Conservation (phyloP, 805 yeast species). For the Lipomyces yamadae region DNA sequence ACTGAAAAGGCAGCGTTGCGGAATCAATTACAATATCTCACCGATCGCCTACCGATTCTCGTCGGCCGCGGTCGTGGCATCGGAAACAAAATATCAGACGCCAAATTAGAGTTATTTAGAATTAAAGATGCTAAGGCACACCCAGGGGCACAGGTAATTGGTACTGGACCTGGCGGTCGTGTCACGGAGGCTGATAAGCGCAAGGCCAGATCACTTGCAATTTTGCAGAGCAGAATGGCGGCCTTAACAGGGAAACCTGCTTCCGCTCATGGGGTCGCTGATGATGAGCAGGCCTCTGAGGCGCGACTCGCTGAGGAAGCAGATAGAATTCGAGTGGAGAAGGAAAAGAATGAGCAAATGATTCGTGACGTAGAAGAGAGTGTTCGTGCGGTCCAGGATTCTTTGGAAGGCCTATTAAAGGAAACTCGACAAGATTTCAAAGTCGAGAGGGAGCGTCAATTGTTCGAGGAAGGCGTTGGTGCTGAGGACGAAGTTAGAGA, state of each 20-base stretch:
- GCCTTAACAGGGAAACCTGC: constrained; percentile 80
- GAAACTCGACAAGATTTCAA: constrained; percentile 42
- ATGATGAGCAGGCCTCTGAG: constrained; percentile 56
- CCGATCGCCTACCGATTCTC: constrained; percentile 74
- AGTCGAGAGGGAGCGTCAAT: constrained; percentile 57
- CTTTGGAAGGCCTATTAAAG: constrained; percentile 52
- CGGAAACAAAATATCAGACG: constrained; percentile 69
- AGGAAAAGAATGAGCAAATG: constrained; percentile 60
- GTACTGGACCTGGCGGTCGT: constrained; percentile 86
- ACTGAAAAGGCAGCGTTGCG: constrained; percentile 58
- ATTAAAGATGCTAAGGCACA: constrained; percentile 60
- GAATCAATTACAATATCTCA: constrained; percentile 61
- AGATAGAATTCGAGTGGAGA: constrained; percentile 57
- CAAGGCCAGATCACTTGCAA: constrained; percentile 78
- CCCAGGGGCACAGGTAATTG: constrained; percentile 69
- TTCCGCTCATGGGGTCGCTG: constrained; percentile 50
- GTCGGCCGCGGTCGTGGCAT: constrained; percentile 64
- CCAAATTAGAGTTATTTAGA: constrained; percentile 68
- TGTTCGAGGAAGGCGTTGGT: constrained; percentile 84
- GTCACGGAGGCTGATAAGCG: constrained; percentile 82
- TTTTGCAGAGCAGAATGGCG: constrained; percentile 86
- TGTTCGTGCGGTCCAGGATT: constrained; percentile 65
- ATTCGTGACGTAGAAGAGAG: constrained; percentile 74
- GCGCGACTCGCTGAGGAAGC: constrained; percentile 55
- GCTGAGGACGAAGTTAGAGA: constrained; percentile 68